phyloP scores from a whole-genome alignment of 139 green algal genomes.

The Pleodorina starrii region DNA sequence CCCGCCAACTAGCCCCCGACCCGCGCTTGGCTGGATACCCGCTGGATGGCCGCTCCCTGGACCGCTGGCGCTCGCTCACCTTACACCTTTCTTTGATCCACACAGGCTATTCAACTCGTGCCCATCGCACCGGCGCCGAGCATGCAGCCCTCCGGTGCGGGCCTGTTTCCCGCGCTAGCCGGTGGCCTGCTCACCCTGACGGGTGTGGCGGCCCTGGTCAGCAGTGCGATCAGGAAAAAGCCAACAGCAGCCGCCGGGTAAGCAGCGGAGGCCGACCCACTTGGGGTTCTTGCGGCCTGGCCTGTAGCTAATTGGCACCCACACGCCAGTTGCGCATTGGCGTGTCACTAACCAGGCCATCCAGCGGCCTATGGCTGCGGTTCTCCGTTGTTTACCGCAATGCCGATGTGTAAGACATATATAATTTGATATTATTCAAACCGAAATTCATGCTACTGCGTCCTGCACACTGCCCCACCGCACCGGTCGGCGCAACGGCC shows the following conservation, averaged over 20 bases:
- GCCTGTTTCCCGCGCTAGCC: background rate
- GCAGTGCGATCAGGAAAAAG: background rate
- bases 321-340: background rate
- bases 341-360: background rate
- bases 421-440: no score
- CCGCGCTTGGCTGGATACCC: background rate
- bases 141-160: background rate
- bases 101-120: background rate
- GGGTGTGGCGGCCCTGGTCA: background rate
- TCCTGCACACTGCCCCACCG: background rate
- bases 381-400: background rate
- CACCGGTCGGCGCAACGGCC: no score
- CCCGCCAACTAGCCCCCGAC: no score
- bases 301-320: background rate
- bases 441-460: background rate
- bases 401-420: background rate
- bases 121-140: background rate
- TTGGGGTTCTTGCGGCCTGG: background rate
- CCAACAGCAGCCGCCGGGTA: background rate
- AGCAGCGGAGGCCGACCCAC: background rate
- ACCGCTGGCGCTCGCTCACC: background rate
- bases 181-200: constrained; percentile 17
- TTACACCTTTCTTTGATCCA: background rate
- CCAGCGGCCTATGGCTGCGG: no score
- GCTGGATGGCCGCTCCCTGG: no score